phyloP scores from a whole-genome alignment of 345 rosid genomes.

The Boechera stricta region DNA sequence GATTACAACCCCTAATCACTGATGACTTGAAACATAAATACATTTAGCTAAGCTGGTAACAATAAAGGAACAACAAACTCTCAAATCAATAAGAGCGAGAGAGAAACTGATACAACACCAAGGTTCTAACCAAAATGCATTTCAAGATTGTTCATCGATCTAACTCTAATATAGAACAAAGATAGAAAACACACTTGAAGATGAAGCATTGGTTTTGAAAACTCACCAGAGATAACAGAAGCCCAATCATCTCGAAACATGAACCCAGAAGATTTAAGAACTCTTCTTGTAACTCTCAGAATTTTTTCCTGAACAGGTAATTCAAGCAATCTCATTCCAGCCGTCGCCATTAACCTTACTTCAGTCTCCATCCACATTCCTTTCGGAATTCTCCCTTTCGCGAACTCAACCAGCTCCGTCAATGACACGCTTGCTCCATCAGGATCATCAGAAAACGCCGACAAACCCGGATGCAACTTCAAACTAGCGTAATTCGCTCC shows the following conservation, averaged over 20 bases:
- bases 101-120: too few relatives aligned
- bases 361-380: slow-evolving; percentile 73
- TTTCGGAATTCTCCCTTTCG: slow-evolving; percentile 61
- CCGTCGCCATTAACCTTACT: slow-evolving; percentile 91
- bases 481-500: slow-evolving; percentile 55
- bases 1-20: not conserved
- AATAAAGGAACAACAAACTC: not conserved
- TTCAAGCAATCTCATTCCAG: slow-evolving; percentile 84
- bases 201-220: not conserved
- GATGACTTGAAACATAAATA: not conserved
- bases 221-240: slow-evolving; percentile 78
- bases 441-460: slow-evolving; percentile 66
- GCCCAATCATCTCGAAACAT: slow-evolving; percentile 79
- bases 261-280: slow-evolving; percentile 71
- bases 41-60: slow-evolving; percentile 1
- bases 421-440: slow-evolving; percentile 65
- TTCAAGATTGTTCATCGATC: not conserved
- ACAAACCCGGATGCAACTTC: slow-evolving; percentile 84
- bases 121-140: not conserved
- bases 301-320: slow-evolving; percentile 57
- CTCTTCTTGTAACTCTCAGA: slow-evolving; percentile 56
- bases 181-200: not conserved
- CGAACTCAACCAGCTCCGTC: slow-evolving; percentile 70
- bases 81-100: not conserved
- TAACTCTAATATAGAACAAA: not conserved